Conservation (phyloP, 176 grass and related monocot species). For the Avena atlantica region DNA sequence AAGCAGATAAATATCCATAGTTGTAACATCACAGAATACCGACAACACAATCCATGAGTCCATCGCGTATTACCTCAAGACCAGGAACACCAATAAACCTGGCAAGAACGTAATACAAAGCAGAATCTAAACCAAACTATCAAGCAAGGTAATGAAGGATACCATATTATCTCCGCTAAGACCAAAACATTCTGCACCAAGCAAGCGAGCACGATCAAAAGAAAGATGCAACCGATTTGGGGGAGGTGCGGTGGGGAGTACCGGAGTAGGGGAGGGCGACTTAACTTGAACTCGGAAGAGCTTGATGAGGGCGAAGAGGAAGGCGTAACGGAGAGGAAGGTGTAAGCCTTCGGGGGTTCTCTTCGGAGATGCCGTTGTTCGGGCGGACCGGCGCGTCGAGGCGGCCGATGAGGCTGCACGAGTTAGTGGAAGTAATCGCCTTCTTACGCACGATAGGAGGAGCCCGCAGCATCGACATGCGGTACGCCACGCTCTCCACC, state of each 20-base stretch:
- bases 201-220: background rate
- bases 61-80: background rate
- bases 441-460: background rate
- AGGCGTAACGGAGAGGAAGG: conserved; percentile 43
- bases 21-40: background rate
- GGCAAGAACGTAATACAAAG: background rate
- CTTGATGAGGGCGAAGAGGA: conserved; percentile 8
- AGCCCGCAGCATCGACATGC: conserved; percentile 61
- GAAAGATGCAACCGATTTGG: background rate
- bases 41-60: background rate
- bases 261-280: background rate
- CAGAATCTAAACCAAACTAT: background rate
- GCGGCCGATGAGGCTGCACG: no score
- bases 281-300: conserved; percentile 24
- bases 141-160: background rate
- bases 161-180: background rate
- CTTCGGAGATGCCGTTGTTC: no score
- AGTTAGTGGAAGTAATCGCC: no score
- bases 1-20: background rate
- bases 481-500: conserved; percentile 50
- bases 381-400: no score
- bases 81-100: conserved; percentile 1
- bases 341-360: conserved; percentile 13
- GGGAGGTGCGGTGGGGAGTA: background rate
- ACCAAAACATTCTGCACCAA: background rate